phyloP scores from a whole-genome alignment of 1,284 basidiomycete species.

The Cryptococcus wingfieldii region DNA sequence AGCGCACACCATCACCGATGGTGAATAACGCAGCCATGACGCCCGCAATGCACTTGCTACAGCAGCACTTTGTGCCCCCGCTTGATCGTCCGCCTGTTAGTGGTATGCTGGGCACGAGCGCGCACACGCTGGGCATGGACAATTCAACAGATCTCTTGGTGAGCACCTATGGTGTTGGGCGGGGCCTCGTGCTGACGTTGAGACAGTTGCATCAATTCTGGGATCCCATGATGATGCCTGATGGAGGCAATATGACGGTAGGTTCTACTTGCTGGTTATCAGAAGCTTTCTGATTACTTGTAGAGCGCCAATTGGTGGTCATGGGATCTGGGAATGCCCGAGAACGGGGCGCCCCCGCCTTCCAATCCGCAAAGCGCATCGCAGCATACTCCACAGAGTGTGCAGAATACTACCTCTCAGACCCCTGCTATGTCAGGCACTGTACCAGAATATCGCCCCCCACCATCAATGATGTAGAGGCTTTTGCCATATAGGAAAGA shows the following conservation, averaged over 20 bases:
- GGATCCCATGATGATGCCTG: conserved; percentile 21
- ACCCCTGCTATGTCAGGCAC: no score
- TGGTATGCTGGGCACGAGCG: neutral
- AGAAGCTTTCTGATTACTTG: no score
- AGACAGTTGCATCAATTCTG: conserved; percentile 21
- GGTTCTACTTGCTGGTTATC: no score
- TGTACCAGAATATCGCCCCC: no score
- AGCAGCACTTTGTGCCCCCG: conserved; percentile 11
- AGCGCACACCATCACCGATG: neutral
- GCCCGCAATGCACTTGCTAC: conserved; percentile 13
- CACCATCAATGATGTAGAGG: no score
- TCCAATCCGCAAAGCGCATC: no score
- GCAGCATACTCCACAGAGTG: no score
- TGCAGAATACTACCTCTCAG: no score
- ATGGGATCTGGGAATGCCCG: no score
- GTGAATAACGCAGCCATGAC: conserved; percentile 1
- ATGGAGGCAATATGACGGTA: neutral
- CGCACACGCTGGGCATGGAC: conserved; percentile 1
- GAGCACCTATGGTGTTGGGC: neutral
- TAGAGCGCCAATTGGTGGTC: no score
- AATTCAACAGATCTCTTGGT: conserved; percentile 16
- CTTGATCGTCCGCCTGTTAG: neutral
- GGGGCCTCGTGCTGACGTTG: neutral
- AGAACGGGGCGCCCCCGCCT: no score
- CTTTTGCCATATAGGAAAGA: no score